A percentile compares a stretch with the other conserved stretches of the same genome.
These are phyloP conservation scores for Blastobotrys persicus DNA, from an alignment of 1,139 yeast species.

Conservation along the genomic window DNA sequence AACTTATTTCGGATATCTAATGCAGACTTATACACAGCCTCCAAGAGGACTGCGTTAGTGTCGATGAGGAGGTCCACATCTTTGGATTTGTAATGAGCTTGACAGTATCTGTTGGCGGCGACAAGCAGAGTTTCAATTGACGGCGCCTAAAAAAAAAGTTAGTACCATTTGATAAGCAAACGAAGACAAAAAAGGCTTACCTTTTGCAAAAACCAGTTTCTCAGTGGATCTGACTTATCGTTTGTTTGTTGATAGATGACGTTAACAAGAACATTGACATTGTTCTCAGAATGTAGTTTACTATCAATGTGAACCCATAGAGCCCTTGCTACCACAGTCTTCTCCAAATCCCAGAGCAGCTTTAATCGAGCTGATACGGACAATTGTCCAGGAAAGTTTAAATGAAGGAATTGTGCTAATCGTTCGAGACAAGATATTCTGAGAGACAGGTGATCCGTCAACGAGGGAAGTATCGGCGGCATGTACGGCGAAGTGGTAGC, in stretches of 20 bases:
- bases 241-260: slow-evolving; percentile 15
- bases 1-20: slow-evolving; percentile 25
- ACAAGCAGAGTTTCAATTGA: slow-evolving; percentile 22
- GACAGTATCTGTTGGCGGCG: slow-evolving; percentile 19
- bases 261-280: slow-evolving; percentile 17
- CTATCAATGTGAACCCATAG: slow-evolving; percentile 45
- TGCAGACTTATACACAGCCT: slow-evolving; percentile 32
- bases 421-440: slow-evolving; percentile 43
- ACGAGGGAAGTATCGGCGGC: slow-evolving; percentile 45
- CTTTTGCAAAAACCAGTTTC: slow-evolving; percentile 30
- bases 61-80: slow-evolving; percentile 26
- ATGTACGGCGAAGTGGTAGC: slow-evolving; percentile 47
- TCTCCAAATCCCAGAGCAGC: slow-evolving; percentile 54
- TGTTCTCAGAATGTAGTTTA: slow-evolving; percentile 13
- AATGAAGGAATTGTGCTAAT: slow-evolving; percentile 47
- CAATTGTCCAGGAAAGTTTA: slow-evolving; percentile 47
- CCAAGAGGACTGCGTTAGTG: slow-evolving; percentile 31
- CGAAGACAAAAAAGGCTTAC: slow-evolving; percentile 14
- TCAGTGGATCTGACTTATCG: slow-evolving; percentile 22
- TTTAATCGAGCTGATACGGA: slow-evolving; percentile 36
- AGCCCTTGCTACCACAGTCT: slow-evolving; percentile 51
- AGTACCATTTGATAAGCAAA: background rate
- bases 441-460: slow-evolving; percentile 45
- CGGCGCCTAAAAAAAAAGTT: slow-evolving; percentile 14
- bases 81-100: slow-evolving; percentile 3